These are phyloP conservation scores for Ambrosiella cleistominuta DNA, from an alignment of 2,329 filamentous ascomycete genomes.

Conservation along the genomic window DNA sequence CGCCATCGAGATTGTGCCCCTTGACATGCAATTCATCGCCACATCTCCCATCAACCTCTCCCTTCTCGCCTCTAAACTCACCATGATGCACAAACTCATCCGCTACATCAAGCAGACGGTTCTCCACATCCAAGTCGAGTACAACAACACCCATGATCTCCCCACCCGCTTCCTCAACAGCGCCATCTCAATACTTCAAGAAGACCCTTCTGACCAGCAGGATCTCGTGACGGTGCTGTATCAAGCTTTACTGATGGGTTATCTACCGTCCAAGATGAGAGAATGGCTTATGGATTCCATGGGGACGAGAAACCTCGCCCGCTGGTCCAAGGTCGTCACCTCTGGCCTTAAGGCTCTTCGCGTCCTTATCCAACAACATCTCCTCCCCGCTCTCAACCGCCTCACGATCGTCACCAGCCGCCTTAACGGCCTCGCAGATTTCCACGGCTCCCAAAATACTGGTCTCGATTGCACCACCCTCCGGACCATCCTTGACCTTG, in stretches of 20 bases:
- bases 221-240: conserved; percentile 63
- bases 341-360: conserved; percentile 63
- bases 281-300: conserved; percentile 83
- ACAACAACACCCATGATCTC: conserved; percentile 65
- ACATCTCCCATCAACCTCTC: conserved; percentile 66
- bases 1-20: conserved; percentile 45
- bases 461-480: conserved; percentile 49
- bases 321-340: conserved; percentile 80
- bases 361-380: conserved; percentile 65
- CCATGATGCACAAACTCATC: conserved; percentile 69
- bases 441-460: conserved; percentile 47
- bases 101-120: conserved; percentile 72
- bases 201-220: conserved; percentile 44
- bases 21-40: conserved; percentile 70
- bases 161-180: conserved; percentile 51
- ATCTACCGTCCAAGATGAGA: conserved; percentile 55
- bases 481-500: conserved; percentile 47
- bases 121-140: conserved; percentile 62
- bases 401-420: conserved; percentile 66
- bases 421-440: conserved; percentile 67
- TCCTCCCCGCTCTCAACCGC: conserved; percentile 74
- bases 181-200: conserved; percentile 43
- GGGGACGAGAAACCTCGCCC: conserved; percentile 68
- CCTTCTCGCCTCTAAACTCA: conserved; percentile 70
- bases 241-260: conserved; percentile 68